phyloP scores from a whole-genome alignment of 306 rosid species.

The Quercus robur region DNA sequence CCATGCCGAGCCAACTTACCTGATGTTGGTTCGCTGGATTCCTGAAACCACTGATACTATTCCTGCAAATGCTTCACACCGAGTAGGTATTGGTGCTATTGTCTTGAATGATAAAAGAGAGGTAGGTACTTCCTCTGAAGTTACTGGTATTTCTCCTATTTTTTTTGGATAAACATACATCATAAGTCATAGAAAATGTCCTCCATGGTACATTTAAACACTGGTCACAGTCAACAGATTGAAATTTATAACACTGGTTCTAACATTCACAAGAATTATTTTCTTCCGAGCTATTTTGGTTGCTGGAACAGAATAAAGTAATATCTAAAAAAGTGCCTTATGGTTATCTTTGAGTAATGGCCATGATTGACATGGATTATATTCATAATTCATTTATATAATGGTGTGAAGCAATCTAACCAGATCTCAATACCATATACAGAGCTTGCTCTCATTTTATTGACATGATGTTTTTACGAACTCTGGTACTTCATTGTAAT shows the following conservation, averaged over 20 bases:
- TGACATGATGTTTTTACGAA: background rate
- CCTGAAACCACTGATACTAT: conserved; percentile 42
- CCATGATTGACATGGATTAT: background rate
- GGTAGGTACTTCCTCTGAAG: conserved; percentile 22
- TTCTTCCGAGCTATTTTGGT: background rate
- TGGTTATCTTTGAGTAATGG: background rate
- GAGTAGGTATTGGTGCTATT: conserved; percentile 39
- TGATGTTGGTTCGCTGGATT: conserved; percentile 58
- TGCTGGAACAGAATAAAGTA: background rate
- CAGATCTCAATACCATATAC: background rate
- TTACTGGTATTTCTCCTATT: background rate
- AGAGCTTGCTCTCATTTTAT: background rate
- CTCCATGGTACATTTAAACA: background rate
- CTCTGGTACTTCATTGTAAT: background rate
- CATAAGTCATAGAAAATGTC: background rate
- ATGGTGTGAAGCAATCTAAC: background rate
- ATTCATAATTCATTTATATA: background rate
- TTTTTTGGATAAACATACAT: background rate
- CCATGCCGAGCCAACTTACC: conserved; percentile 55
- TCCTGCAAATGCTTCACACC: conserved; percentile 55
- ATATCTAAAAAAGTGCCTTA: too few species aligned
- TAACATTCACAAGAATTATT: background rate
- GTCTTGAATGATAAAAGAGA: conserved; percentile 49
- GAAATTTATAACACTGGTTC: background rate
- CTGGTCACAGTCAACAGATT: background rate